Conservation (phyloP, 768 basidiomycete genomes). For the Pleurotus ostreatus region DNA sequence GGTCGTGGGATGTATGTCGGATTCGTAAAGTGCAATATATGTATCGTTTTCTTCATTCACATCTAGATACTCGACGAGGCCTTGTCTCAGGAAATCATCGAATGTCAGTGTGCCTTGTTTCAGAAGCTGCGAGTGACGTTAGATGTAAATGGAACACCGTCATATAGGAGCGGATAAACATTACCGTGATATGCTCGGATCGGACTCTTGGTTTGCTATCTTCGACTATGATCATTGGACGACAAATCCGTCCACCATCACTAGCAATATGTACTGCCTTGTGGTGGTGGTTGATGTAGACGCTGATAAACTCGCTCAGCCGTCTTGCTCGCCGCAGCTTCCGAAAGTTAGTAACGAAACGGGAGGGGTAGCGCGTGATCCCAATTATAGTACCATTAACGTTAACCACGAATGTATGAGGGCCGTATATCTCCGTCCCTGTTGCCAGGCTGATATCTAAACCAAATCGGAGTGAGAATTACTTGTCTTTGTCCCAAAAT, state of each 20-base stretch:
- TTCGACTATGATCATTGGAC: slow-evolving; percentile 96
- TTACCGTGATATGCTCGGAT: slow-evolving; percentile 74
- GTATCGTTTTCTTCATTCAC: slow-evolving; percentile 99
- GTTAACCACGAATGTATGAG: slow-evolving; percentile 90
- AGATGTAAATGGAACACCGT: slow-evolving; percentile 6
- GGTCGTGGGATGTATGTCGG: slow-evolving; percentile 73
- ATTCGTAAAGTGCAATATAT: slow-evolving; percentile 91
- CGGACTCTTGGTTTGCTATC: slow-evolving; percentile 71
- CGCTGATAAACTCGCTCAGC: slow-evolving; percentile 93
- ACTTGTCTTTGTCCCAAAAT: neutral
- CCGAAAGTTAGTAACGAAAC: slow-evolving; percentile 89
- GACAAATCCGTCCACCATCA: slow-evolving; percentile 96
- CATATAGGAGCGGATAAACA: slow-evolving; percentile 17
- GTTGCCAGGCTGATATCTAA: slow-evolving; percentile 87
- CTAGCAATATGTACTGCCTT: slow-evolving; percentile 92
- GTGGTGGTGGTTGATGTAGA: slow-evolving; percentile 96
- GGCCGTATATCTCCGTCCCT: slow-evolving; percentile 94
- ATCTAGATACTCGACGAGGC: slow-evolving; percentile 96
- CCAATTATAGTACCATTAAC: slow-evolving; percentile 97
- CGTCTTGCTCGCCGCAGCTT: slow-evolving; percentile 88
- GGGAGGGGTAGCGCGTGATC: slow-evolving; percentile 77
- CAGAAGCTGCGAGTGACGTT: slow-evolving; percentile 49
- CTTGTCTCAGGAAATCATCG: slow-evolving; percentile 89
- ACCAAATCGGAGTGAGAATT: slow-evolving; percentile 9
- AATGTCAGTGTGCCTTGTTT: slow-evolving; percentile 78